phyloP scores from a whole-genome alignment of 78 protist species.

The Corallochytrium limacisporum region DNA sequence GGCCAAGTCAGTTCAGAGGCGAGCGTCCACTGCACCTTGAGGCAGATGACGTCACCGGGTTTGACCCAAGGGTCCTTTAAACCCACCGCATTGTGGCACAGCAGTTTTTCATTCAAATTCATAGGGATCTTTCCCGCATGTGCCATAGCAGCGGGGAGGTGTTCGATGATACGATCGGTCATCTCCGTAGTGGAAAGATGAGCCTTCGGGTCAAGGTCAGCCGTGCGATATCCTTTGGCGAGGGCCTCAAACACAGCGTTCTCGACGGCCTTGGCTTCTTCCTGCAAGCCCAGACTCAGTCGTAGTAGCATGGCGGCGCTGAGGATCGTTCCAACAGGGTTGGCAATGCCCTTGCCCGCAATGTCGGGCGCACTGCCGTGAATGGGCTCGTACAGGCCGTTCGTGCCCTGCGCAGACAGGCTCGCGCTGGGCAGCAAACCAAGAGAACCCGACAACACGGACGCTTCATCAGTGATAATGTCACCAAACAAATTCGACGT shows the following conservation, averaged over 20 bases:
- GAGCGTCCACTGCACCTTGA: neutral
- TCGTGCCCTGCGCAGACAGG: neutral
- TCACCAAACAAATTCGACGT: constrained; percentile 38
- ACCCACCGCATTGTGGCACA: neutral
- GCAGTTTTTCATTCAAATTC: neutral
- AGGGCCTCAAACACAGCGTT: neutral
- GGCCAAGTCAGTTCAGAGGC: neutral
- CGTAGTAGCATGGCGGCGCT: constrained; percentile 14
- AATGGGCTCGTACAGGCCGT: constrained; percentile 16
- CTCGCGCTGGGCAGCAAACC: constrained; percentile 11
- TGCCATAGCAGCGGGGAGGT: no score
- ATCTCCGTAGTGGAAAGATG: neutral
- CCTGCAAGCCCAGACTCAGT: neutral
- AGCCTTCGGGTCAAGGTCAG: neutral
- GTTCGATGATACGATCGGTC: neutral
- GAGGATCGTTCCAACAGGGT: constrained; percentile 12
- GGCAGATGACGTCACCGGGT: neutral
- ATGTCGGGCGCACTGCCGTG: constrained; percentile 34
- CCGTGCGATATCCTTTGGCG: constrained; percentile 10
- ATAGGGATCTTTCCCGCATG: no score
- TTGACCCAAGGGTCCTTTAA: neutral
- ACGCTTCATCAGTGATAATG: constrained; percentile 36
- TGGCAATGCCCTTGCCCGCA: constrained; percentile 15
- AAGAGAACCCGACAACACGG: constrained; percentile 14
- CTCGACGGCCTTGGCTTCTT: neutral